Percentiles rank a stretch among this genome's conserved stretches.
Conservation (phyloP, 441 rosid species). For the Cnidoscolus chayamansa region DNA sequence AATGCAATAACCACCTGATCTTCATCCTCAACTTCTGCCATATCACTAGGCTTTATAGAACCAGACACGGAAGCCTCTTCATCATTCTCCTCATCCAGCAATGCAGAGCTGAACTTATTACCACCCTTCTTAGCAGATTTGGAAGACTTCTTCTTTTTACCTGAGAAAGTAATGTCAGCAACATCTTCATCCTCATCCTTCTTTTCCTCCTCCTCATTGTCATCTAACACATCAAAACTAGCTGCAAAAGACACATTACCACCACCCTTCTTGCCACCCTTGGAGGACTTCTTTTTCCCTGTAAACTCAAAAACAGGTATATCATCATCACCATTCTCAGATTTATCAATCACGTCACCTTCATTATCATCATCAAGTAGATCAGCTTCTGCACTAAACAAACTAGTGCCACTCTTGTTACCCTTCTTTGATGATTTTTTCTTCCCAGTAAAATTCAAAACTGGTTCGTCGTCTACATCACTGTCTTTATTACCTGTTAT, state of each 20-base stretch:
- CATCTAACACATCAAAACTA: slow-evolving; percentile 35
- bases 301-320: slow-evolving; percentile 36
- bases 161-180: slow-evolving; percentile 48
- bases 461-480: slow-evolving; percentile 45
- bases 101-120: slow-evolving; percentile 41
- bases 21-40: slow-evolving; percentile 36
- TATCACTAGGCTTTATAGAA: slow-evolving; percentile 25
- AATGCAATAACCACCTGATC: slow-evolving; percentile 39
- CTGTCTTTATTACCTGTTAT: slow-evolving; percentile 30
- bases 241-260: slow-evolving; percentile 25
- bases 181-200: slow-evolving; percentile 50
- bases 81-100: slow-evolving; percentile 53
- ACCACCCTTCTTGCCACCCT: slow-evolving; percentile 42
- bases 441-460: slow-evolving; percentile 42
- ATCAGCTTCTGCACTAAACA: slow-evolving; percentile 49
- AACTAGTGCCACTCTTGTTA: slow-evolving; percentile 34
- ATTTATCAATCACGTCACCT: slow-evolving; percentile 35
- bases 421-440: slow-evolving; percentile 50
- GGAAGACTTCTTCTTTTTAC: slow-evolving; percentile 78
- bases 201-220: slow-evolving; percentile 28
- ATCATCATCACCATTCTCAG: slow-evolving; percentile 29
- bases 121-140: slow-evolving; percentile 56
- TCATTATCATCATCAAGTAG: slow-evolving; percentile 53
- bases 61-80: slow-evolving; percentile 37
- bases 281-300: slow-evolving; percentile 58